Evolutionary conservation across 495 filamentous ascomycete genomes (phyloP), one percentile per base, ranked within the genome.

Genomic region (Penicillium manginii): DNA sequence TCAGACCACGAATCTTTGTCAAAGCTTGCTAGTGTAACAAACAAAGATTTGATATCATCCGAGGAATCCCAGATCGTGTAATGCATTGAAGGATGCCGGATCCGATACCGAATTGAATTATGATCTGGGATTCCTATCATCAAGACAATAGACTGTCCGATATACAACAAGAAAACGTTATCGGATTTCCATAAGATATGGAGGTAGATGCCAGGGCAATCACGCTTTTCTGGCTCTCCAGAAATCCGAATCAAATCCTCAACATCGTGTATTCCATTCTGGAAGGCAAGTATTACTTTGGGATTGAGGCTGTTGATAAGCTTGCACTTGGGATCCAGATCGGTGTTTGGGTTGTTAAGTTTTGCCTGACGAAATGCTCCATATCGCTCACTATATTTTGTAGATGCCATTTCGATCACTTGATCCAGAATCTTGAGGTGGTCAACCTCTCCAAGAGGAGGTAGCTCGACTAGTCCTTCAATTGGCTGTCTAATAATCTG

Each of bases 1-100:
- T 15, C 37, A 12, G 37, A 3, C 37, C 37, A 40, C 15, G 14
- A 40, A 40, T 40, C 37, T 40, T 40, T 8, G 14, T 40, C 37
- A 40, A 40, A 40, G 37, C 37, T 40, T n/a, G 37, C 37, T 10
- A 40, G 37, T 40, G 37, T 40, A 40, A 40, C 37, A n/a, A 40
- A 40, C 37, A 8, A 8, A n/a, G 37, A 40, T n/a, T 40, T 40
- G 14, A 40, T 40, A 15, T 40, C 37, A 40, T 40, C 37, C 37
- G 14, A 40, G 37, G 37, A 40, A 40, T 40, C 37, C 37, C 37
- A 40, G 14, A 40, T n/a, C 14, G 6, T n/a, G 37, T 40, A 40
- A 40, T 40, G 37, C 14, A 40, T 12, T n/a, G 37, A 40, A 40
- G 37, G 37, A 15, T 40, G 37, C 7, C 37, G 37, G 14, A 15